Conservation (phyloP, 2,329 filamentous ascomycete genomes). For the Xylaria sp. region DNA sequence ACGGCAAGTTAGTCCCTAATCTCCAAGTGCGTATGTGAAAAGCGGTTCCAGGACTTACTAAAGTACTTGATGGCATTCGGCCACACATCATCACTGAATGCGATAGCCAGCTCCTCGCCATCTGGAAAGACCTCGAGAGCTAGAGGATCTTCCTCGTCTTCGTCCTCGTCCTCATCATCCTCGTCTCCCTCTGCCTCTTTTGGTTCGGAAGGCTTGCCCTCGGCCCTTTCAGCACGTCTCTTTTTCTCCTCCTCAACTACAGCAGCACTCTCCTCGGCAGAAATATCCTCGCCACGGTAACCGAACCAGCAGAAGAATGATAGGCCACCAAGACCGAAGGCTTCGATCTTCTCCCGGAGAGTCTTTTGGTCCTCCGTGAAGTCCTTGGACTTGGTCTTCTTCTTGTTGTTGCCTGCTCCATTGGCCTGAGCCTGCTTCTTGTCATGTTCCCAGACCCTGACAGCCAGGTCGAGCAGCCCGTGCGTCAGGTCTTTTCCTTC, state of each 20-base stretch:
- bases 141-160: constrained; percentile 66
- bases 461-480: constrained; percentile 80
- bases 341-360: constrained; percentile 67
- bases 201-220: constrained; percentile 55
- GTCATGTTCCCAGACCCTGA: constrained; percentile 74
- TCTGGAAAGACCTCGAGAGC: constrained; percentile 88
- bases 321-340: constrained; percentile 70
- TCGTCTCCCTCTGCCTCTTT: constrained; percentile 54
- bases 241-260: constrained; percentile 71
- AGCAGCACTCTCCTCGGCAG: constrained; percentile 75
- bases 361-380: constrained; percentile 64
- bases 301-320: constrained; percentile 95
- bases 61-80: constrained; percentile 91
- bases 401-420: constrained; percentile 53
- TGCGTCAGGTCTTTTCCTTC: constrained; percentile 84
- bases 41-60: constrained; percentile 66
- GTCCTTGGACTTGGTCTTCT: constrained; percentile 65
- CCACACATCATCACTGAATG: constrained; percentile 88
- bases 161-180: constrained; percentile 66
- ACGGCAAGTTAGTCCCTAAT: constrained; percentile 50
- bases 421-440: constrained; percentile 55
- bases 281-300: constrained; percentile 76
- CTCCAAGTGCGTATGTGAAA: neutral
- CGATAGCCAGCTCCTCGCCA: constrained; percentile 83
- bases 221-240: constrained; percentile 61